Conservation (phyloP, 2,329 filamentous ascomycete species). For the Trichoderma sp. region DNA sequence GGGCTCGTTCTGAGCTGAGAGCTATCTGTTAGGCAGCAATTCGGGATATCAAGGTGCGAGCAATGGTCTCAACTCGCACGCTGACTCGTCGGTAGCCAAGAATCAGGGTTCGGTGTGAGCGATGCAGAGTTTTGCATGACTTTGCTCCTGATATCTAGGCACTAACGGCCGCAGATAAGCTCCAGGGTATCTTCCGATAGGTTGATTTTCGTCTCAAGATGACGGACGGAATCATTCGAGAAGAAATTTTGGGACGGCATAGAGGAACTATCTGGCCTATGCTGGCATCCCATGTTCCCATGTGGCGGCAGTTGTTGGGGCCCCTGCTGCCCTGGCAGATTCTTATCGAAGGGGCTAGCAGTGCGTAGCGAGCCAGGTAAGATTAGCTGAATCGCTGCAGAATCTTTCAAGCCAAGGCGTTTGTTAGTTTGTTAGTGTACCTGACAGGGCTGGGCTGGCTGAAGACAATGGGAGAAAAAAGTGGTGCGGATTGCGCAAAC, state of each 20-base stretch:
- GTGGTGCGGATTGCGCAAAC: slow-evolving; percentile 2
- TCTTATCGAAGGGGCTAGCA: slow-evolving; percentile 8
- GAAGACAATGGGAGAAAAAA: background rate
- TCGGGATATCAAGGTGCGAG: background rate
- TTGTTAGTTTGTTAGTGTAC: background rate
- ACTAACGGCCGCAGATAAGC: background rate
- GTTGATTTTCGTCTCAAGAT: background rate
- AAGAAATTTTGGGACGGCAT: background rate
- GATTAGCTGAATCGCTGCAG: background rate
- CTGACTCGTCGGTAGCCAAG: background rate
- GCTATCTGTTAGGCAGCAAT: slow-evolving; percentile 11
- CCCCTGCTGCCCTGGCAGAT: background rate
- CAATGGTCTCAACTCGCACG: background rate
- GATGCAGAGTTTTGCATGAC: slow-evolving; percentile 11
- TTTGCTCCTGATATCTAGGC: slow-evolving; percentile 10
- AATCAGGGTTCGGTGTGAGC: background rate
- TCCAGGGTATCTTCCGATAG: background rate
- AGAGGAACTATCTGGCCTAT: background rate
- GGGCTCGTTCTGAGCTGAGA: background rate
- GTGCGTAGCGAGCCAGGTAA: background rate
- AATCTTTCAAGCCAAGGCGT: background rate
- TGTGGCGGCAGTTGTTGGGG: background rate
- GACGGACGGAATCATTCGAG: slow-evolving; percentile 1
- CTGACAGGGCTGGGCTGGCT: background rate
- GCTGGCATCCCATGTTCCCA: background rate